Evolutionary conservation across 2,329 filamentous ascomycete species (phyloP), one percentile per base, ranked within the genome.

Genomic region (Drechslera avenae): DNA sequence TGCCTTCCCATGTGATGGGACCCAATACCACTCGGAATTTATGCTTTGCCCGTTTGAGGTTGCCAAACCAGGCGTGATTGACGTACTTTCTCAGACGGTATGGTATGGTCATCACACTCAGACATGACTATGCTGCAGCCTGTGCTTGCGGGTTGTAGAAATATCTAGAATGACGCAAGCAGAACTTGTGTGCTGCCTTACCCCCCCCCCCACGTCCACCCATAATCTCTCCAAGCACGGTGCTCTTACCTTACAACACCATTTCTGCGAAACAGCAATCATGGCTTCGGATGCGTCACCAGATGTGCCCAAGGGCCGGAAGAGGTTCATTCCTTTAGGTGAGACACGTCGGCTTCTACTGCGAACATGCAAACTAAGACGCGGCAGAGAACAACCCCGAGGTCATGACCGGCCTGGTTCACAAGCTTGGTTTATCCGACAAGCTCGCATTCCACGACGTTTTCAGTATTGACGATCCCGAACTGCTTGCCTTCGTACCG

Each of bases 361-460:
- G 16, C 23, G 5, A 34, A 31, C n/a, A 39, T n/a, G 32, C 9
- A 19, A 18, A 34, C 56, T 67, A 26, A 71, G 41, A 41, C 39
- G 52, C 37, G 26, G 35, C 57, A 73, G 85, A 87, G 72, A 87
- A 86, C 71, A 97, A 97, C 78, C 93, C 94, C 1, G 86, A 92
- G 77, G 87, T 97, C 34, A 94, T 99, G 88, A 91, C 86, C 56
- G 77, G 81, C 31, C 87, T 99, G 36, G 84, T 96, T 42, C 90
- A 89, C 79, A 86, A 86, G 64, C 89, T 97, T 35, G 94, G 94
- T 57, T 85, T 97, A 48, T 88, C 89, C n/a, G 68, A 77, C n/a
- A 79, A 82, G 19, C 83, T 97, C 37, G 81, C 84, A 64, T 87
- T 96, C 76, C 87, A 95, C 79, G 93, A 97, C 75, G 90, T 97